Conservation (phyloP, 352 stramenopile species). For the Pythium aristosporum region DNA sequence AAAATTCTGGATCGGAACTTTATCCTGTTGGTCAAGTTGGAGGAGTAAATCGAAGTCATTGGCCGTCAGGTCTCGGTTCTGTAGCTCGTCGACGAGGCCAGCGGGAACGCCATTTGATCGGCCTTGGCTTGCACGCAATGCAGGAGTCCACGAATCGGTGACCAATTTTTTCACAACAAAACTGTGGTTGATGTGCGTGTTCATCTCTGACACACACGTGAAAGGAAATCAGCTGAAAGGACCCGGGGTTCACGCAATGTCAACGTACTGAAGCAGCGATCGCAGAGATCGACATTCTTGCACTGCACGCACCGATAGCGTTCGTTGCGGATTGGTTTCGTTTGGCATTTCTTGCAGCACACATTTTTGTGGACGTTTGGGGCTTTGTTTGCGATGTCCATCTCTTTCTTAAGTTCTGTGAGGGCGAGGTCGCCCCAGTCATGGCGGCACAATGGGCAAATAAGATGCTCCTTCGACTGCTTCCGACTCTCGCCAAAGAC, state of each 20-base stretch:
- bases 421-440: constrained; percentile 75
- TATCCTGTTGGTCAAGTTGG: constrained; percentile 60
- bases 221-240: not conserved
- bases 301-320: constrained; percentile 81
- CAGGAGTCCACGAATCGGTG: constrained; percentile 53
- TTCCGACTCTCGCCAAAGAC: constrained; percentile 79
- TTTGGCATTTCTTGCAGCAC: constrained; percentile 70
- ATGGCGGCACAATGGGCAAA: constrained; percentile 79
- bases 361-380: constrained; percentile 74
- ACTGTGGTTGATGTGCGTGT: constrained; percentile 57
- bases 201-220: constrained; percentile 39
- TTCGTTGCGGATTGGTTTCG: constrained; percentile 74
- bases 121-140: constrained; percentile 19
- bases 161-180: constrained; percentile 77
- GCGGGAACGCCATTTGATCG: constrained; percentile 31
- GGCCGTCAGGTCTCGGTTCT: constrained; percentile 76
- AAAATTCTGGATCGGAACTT: constrained; percentile 70
- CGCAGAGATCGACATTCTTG: constrained; percentile 73
- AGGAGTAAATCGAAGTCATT: constrained; percentile 83
- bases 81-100: constrained; percentile 57
- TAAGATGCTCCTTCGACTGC: constrained; percentile 84
- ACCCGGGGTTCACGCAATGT: not conserved
- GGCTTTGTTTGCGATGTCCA: constrained; percentile 66
- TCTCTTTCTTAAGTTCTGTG: constrained; percentile 64
- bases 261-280: constrained; percentile 70